Conservation (phyloP, 257 asterid genomes). For the Solanum habrochaites region DNA sequence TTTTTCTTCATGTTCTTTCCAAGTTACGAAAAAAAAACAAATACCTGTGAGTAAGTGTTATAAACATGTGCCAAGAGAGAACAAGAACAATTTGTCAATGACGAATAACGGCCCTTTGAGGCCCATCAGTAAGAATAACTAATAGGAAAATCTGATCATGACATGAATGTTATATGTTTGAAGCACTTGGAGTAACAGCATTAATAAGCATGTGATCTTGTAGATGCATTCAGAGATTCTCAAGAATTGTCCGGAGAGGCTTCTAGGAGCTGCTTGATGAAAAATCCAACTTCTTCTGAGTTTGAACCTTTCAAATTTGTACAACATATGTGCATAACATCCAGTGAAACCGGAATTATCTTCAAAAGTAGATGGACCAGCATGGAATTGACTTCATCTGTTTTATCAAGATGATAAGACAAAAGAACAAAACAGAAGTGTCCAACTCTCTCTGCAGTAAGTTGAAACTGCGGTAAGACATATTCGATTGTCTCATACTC, state of each 20-base stretch:
- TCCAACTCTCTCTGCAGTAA: not conserved
- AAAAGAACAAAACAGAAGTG: not conserved
- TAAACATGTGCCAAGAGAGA: not conserved
- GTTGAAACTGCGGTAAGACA: not conserved
- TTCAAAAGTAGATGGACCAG: not conserved
- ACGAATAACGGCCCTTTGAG: not conserved
- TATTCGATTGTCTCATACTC: not conserved
- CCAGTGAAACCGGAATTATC: not conserved
- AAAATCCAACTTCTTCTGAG: not conserved
- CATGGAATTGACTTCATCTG: not conserved
- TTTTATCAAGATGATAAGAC: no score
- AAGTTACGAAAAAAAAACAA: not conserved
- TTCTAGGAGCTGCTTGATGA: not conserved
- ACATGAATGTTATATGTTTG: fast-evolving
- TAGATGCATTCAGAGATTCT: not conserved
- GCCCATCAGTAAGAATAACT: not conserved
- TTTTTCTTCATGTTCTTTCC: not conserved
- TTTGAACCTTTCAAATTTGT: not conserved
- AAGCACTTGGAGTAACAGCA: fast-evolving
- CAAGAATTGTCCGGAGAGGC: not conserved
- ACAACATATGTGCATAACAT: not conserved
- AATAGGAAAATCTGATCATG: not conserved
- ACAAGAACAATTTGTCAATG: not conserved
- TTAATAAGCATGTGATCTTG: not conserved
- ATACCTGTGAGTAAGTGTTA: not conserved